These are phyloP conservation scores for Chaetomium olivaceum DNA, from an alignment of 2,329 filamentous ascomycete species.

Conservation along the genomic window DNA sequence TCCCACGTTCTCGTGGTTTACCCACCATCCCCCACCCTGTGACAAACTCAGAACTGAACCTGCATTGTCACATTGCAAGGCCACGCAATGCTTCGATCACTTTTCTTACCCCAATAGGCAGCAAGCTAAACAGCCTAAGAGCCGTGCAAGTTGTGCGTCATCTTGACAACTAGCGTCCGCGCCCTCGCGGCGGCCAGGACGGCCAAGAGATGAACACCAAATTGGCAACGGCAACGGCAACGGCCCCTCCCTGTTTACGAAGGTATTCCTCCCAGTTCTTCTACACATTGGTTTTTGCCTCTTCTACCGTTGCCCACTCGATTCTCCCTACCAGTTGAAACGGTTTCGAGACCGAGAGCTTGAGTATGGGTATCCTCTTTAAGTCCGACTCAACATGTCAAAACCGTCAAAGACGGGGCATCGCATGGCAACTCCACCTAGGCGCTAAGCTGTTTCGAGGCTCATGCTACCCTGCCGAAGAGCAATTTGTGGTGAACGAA, in stretches of 20 bases:
- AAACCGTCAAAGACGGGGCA: not conserved
- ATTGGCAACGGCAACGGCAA: too few relatives aligned
- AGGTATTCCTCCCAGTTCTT: too few relatives aligned
- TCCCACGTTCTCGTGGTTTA: not conserved
- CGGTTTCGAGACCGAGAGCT: not conserved
- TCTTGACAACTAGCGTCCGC: not conserved
- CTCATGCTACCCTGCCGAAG: not conserved
- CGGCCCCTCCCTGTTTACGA: not conserved
- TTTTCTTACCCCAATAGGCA: not conserved
- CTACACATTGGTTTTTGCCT: too few relatives aligned
- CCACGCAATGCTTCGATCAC: not conserved
- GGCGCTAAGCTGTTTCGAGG: not conserved
- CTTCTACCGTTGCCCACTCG: too few relatives aligned
- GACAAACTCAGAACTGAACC: not conserved
- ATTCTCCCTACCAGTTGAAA: not conserved
- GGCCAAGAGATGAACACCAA: not conserved
- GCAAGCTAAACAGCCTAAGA: not conserved
- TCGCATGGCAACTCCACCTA: not conserved
- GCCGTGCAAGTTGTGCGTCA: not conserved
- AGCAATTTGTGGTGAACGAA: not conserved
- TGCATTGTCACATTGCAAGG: not conserved
- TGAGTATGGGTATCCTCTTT: not conserved
- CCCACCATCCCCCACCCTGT: not conserved
- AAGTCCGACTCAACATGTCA: not conserved
- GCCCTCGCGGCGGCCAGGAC: too few relatives aligned